A percentile compares a stretch with the other conserved stretches of the same genome.
phyloP scores from a whole-genome alignment of 2,329 filamentous ascomycete genomes.

The Diaporthe aspalathi region DNA sequence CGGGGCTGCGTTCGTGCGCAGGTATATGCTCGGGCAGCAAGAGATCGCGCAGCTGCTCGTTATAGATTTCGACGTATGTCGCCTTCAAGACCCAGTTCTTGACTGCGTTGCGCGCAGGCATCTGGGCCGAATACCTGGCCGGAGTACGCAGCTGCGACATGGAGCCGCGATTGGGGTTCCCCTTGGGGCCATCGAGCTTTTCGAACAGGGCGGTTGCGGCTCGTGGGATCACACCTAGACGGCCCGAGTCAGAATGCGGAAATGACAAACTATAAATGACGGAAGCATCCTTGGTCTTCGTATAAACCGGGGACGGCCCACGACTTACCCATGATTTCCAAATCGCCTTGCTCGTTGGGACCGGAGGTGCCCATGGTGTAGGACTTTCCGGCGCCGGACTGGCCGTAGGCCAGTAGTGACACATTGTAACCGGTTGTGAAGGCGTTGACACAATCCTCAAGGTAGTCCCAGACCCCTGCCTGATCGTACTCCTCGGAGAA shows the following conservation, averaged over 20 bases:
- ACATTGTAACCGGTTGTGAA: constrained; percentile 99
- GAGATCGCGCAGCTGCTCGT: constrained; percentile 93
- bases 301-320: neutral
- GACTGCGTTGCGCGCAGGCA: constrained; percentile 62
- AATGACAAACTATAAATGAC: constrained; percentile 2
- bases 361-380: constrained; percentile 99
- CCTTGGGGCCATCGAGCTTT: constrained; percentile 73
- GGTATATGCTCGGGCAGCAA: constrained; percentile 81
- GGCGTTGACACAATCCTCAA: constrained; percentile 87
- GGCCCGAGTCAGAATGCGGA: constrained; percentile 37
- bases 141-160: constrained; percentile 85
- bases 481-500: constrained; percentile 87
- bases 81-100: constrained; percentile 93
- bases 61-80: constrained; percentile 98
- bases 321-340: constrained; percentile 80
- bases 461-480: constrained; percentile 93
- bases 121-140: constrained; percentile 76
- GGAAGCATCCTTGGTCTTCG: neutral
- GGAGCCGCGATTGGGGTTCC: constrained; percentile 67
- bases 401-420: constrained; percentile 94
- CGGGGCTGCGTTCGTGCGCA: constrained; percentile 75
- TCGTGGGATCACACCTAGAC: constrained; percentile 89
- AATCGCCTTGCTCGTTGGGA: constrained; percentile 78
- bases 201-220: constrained; percentile 90
- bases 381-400: constrained; percentile 97